Evolutionary conservation across 768 basidiomycete species (phyloP), one percentile per base, ranked within the genome.

Genomic region (Paxillus involutus): DNA sequence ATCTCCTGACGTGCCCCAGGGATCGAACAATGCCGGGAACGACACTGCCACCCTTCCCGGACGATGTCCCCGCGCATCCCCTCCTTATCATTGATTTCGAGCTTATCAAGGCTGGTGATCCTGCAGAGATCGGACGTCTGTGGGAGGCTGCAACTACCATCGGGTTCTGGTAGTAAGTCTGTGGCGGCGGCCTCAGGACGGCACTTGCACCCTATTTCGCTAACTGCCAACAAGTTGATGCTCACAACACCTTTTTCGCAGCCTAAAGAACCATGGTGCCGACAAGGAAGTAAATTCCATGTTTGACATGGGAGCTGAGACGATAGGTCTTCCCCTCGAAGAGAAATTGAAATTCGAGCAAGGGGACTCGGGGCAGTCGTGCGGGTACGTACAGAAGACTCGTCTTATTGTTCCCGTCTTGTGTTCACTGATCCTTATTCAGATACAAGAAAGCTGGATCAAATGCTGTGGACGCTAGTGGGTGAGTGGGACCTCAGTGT

Each of bases 401-500:
- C 32, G 3, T 12, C 13, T 37, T 21, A 19, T 41, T 12, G 21
- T 26, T 32, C 13, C 8, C n/a, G 13, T 13, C 21, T 48, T 13
- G 29, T 14, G 21, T 3, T 21, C 21, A 21, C 21, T 21, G 21
- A 21, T 21, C 21, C n/a, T 43, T 7, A 44, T 47, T 30, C 58
- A 77, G 71, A 17, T 88, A 87, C 64, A 86, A 89, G 71, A 82
- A 80, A 11, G 72, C 75, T 0, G 87, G 86, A 1, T 80, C 80
- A 0, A 84, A 80, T 54, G 84, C 82, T 2, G 80, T 83, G 4
- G 84, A 89, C 60, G 79, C 81, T 19, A 73, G 72, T 11, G 87
- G 86, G 39, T 75, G 37, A 62, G 59, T 54, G 26, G 3, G 3
- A 7, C 30, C 9, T 42, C 13, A 29, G 19, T 4, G 17, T 39